Evolutionary conservation across 176 grass and related monocot species (phyloP).

Genomic region (barley (Hordeum vulgare)): MorexV3_pseudomolecules_assembly NC_058522.1:568177057-568177556

Average conservation of each 20-base stretch:
- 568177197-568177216: not conserved
- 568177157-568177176: no score
- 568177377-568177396: conserved; percentile 57
- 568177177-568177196: no score
- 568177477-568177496: conserved; percentile 50
- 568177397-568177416: conserved; percentile 49
- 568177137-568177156: no score
- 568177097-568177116: no score
- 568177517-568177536: not conserved
- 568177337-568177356: conserved; percentile 10
- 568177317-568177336: not conserved
- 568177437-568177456: conserved; percentile 48
- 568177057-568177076: no score
- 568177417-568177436: conserved; percentile 70
- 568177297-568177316: not conserved
- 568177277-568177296: conserved; percentile 4
- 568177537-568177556: conserved; percentile 43
- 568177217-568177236: not conserved
- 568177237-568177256: not conserved
- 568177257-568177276: not conserved
- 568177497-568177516: conserved; percentile 60
- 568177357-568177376: conserved; percentile 48
- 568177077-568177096: no score
- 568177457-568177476: conserved; percentile 33
- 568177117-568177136: no score